phyloP scores from a whole-genome alignment of 176 grass and related monocot genomes.

The Alloteropsis semialata region DNA sequence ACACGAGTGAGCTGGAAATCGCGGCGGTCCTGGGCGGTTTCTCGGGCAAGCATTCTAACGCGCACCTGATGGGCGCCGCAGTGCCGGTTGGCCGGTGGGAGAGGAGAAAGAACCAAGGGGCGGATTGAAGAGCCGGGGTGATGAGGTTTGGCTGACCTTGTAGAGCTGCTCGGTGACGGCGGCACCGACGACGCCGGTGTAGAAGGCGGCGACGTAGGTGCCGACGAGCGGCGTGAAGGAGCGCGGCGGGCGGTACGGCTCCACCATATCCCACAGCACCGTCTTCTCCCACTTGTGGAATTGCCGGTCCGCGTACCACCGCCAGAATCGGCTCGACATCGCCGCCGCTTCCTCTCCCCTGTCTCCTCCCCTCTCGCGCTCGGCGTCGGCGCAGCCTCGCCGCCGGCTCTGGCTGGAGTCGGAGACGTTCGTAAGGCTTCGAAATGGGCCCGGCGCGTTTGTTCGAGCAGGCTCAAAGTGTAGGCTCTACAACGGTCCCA shows the following conservation, averaged over 20 bases:
- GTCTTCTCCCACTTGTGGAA: conserved; percentile 97
- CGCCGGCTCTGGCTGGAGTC: background rate
- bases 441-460: background rate
- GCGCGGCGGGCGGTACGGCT: conserved; percentile 71
- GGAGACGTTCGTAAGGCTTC: background rate
- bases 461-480: background rate
- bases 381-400: background rate
- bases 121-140: background rate
- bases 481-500: no score
- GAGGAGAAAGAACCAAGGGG: background rate
- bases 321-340: conserved; percentile 81
- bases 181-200: conserved; percentile 77
- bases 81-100: background rate
- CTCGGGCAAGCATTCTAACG: conserved; percentile 21
- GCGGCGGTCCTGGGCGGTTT: background rate
- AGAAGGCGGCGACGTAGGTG: conserved; percentile 89
- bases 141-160: conserved; percentile 37
- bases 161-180: conserved; percentile 91
- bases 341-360: background rate
- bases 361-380: background rate
- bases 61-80: background rate
- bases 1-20: background rate
- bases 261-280: conserved; percentile 94
- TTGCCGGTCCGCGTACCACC: conserved; percentile 89
- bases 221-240: conserved; percentile 78